These are phyloP conservation scores for Trametes meyenii DNA, from an alignment of 768 basidiomycete genomes.

Conservation along the genomic window DNA sequence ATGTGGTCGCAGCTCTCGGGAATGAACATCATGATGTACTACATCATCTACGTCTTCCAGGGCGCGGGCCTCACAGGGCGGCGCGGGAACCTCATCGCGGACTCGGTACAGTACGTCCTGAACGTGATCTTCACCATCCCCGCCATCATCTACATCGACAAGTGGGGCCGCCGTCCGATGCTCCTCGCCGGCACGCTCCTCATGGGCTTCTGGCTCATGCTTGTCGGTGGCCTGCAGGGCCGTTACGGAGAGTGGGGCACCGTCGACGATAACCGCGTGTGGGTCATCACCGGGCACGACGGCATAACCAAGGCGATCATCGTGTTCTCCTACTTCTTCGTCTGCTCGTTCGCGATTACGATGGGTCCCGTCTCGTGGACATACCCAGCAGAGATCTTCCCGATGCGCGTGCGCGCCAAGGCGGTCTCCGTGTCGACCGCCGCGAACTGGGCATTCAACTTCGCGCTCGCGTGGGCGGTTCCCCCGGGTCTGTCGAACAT, in stretches of 20 bases:
- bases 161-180: conserved; percentile 80
- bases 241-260: conserved; percentile 64
- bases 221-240: conserved; percentile 77
- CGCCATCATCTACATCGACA: conserved; percentile 67
- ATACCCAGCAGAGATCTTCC: conserved; percentile 74
- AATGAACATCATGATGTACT: conserved; percentile 86
- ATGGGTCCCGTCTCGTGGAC: conserved; percentile 67
- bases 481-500: conserved; percentile 69
- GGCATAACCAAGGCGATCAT: conserved; percentile 70
- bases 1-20: conserved; percentile 80
- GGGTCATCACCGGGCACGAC: conserved; percentile 63
- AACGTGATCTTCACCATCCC: conserved; percentile 47
- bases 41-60: conserved; percentile 70
- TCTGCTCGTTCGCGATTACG: conserved; percentile 72
- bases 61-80: conserved; percentile 76
- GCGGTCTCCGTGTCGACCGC: conserved; percentile 51
- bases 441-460: conserved; percentile 68
- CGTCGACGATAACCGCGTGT: conserved; percentile 44
- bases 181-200: conserved; percentile 62
- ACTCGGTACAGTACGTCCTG: conserved; percentile 61
- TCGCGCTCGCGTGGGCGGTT: conserved; percentile 73
- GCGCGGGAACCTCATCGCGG: conserved; percentile 74
- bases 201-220: conserved; percentile 79
- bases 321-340: conserved; percentile 76
- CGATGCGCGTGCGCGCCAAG: conserved; percentile 68